Conservation (phyloP, 2,329 filamentous ascomycete species). For the Nemania abortiva region DNA sequence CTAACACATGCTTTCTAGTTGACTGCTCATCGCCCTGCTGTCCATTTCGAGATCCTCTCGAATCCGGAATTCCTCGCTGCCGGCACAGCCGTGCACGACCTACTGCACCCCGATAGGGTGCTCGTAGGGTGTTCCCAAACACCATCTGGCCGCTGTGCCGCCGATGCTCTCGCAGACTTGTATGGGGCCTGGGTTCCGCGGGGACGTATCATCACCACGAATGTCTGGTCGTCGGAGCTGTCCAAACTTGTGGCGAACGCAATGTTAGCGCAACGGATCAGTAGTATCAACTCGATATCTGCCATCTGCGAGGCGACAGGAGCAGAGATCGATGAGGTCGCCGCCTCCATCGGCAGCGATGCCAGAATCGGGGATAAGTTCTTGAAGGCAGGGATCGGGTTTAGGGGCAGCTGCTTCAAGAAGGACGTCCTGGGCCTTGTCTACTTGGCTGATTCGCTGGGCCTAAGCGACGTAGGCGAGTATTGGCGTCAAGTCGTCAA, state of each 20-base stretch:
- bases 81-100: constrained; percentile 78
- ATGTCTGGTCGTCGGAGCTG: constrained; percentile 82
- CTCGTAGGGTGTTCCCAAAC: constrained; percentile 78
- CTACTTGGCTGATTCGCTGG: constrained; percentile 78
- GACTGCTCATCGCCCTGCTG: constrained; percentile 69
- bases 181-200: constrained; percentile 79
- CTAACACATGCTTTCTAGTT: constrained; percentile 55
- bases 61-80: constrained; percentile 87
- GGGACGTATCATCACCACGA: constrained; percentile 76
- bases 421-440: constrained; percentile 82
- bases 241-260: constrained; percentile 84
- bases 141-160: constrained; percentile 69
- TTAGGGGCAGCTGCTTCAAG: constrained; percentile 84
- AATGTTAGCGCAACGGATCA: constrained; percentile 83
- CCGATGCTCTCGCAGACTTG: constrained; percentile 71
- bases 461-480: constrained; percentile 76
- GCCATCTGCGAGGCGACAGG: constrained; percentile 82
- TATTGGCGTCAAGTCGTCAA: constrained; percentile 81
- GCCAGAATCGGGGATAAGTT: constrained; percentile 78
- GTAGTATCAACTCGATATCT: constrained; percentile 84
- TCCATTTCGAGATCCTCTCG: constrained; percentile 80
- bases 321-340: constrained; percentile 80
- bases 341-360: constrained; percentile 75
- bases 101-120: constrained; percentile 78
- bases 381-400: constrained; percentile 80